A percentile compares a stretch with the other conserved stretches of the same genome.
These are phyloP conservation scores for Gamsiella multidivaricata DNA, from an alignment of 192 early-diverging fungal genomes.

Conservation along the genomic window DNA sequence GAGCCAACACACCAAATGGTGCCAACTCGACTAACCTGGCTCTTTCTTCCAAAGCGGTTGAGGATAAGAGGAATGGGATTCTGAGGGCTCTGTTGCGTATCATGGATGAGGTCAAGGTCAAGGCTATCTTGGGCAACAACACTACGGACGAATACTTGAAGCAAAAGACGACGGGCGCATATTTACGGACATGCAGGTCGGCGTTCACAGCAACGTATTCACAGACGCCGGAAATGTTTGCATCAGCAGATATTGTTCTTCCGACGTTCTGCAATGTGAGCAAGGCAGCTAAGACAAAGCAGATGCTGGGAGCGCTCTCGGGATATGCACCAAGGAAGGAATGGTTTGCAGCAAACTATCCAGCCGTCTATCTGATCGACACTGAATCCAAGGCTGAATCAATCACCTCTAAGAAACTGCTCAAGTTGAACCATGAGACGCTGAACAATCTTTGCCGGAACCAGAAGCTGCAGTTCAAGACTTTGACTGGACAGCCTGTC, in stretches of 20 bases:
- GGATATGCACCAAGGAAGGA: slow-evolving; percentile 64
- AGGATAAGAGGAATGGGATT: slow-evolving; percentile 25
- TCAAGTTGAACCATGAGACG: slow-evolving; percentile 60
- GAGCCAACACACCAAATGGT: neutral
- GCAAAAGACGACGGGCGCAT: slow-evolving; percentile 57
- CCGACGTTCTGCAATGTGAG: slow-evolving; percentile 67
- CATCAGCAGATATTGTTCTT: slow-evolving; percentile 55
- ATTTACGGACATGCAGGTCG: slow-evolving; percentile 65
- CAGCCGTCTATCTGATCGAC: slow-evolving; percentile 65
- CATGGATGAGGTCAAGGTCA: slow-evolving; percentile 71
- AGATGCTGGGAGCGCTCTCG: slow-evolving; percentile 63
- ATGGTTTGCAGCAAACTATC: slow-evolving; percentile 61
- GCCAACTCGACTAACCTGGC: neutral
- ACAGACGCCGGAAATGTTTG: slow-evolving; percentile 54
- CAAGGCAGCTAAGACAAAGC: slow-evolving; percentile 73
- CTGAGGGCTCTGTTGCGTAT: slow-evolving; percentile 53
- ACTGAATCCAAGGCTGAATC: slow-evolving; percentile 47
- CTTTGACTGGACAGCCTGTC: slow-evolving; percentile 49
- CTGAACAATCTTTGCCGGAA: slow-evolving; percentile 69
- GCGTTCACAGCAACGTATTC: slow-evolving; percentile 55
- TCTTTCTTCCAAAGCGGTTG: slow-evolving; percentile 1
- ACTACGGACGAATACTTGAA: slow-evolving; percentile 65
- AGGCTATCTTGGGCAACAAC: slow-evolving; percentile 68
- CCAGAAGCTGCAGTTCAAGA: slow-evolving; percentile 66
- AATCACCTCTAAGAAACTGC: slow-evolving; percentile 28